Percentiles rank a stretch among this genome's conserved stretches.
These are phyloP conservation scores for Byssochlamys sp. DNA, from an alignment of 2,329 filamentous ascomycete species.

Conservation along the genomic window DNA sequence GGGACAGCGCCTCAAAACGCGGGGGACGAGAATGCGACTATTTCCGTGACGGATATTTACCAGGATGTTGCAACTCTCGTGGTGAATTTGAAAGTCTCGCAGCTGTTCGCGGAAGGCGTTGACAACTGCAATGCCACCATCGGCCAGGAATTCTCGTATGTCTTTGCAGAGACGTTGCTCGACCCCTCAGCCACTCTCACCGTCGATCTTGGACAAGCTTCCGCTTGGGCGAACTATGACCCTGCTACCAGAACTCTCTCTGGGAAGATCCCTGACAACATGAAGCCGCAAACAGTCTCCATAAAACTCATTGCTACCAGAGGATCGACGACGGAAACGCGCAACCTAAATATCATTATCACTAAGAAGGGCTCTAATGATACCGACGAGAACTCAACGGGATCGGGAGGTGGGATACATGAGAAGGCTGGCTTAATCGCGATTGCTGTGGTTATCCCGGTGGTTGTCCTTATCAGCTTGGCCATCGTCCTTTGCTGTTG, in stretches of 20 bases:
- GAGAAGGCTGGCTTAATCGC: constrained; percentile 30
- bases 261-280: constrained; percentile 40
- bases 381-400: constrained; percentile 12
- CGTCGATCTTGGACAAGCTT: constrained; percentile 35
- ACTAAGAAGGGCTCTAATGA: constrained; percentile 13
- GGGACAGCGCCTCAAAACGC: constrained; percentile 56
- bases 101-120: constrained; percentile 37
- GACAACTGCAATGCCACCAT: constrained; percentile 39
- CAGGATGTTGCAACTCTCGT: constrained; percentile 51
- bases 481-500: constrained; percentile 26
- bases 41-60: constrained; percentile 52
- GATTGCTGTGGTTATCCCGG: constrained; percentile 26
- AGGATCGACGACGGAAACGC: constrained; percentile 30
- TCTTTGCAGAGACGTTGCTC: constrained; percentile 37
- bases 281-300: constrained; percentile 29
- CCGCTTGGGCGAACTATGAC: constrained; percentile 44
- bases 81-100: constrained; percentile 37
- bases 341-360: constrained; percentile 35
- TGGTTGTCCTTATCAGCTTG: constrained; percentile 19
- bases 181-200: constrained; percentile 33
- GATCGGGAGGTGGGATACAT: constrained; percentile 8
- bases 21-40: constrained; percentile 52
- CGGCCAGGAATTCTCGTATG: constrained; percentile 42
- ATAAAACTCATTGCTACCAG: constrained; percentile 37
- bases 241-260: constrained; percentile 33